These are phyloP conservation scores for Ceratocystiopsis sp. DNA, from an alignment of 2,329 filamentous ascomycete genomes.

Conservation along the genomic window DNA sequence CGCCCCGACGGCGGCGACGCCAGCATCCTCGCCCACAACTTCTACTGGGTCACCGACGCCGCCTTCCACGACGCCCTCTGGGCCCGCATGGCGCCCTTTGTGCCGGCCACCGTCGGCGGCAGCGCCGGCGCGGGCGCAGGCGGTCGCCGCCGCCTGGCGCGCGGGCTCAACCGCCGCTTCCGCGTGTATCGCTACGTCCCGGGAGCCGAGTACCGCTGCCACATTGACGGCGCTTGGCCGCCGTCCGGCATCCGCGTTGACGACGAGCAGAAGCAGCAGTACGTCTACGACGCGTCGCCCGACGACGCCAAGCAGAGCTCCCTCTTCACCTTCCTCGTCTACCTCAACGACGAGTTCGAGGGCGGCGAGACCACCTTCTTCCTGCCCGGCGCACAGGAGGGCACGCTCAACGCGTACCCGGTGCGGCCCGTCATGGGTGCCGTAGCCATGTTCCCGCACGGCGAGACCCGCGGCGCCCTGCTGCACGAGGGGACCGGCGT, in stretches of 20 bases:
- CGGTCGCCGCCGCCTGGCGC: conserved; percentile 26
- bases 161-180: conserved; percentile 53
- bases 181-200: conserved; percentile 57
- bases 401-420: conserved; percentile 50
- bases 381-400: conserved; percentile 44
- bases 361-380: conserved; percentile 59
- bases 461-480: conserved; percentile 45
- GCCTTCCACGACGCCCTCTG: conserved; percentile 47
- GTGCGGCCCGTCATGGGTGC: conserved; percentile 52
- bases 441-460: conserved; percentile 53
- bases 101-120: conserved; percentile 35
- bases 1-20: conserved; percentile 42
- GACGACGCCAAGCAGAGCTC: conserved; percentile 43
- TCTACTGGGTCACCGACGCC: conserved; percentile 53
- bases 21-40: conserved; percentile 53
- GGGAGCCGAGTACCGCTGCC: conserved; percentile 53
- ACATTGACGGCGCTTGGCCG: conserved; percentile 59
- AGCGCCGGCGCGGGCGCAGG: no score
- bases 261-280: conserved; percentile 30
- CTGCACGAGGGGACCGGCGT: conserved; percentile 58
- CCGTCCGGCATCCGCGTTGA: conserved; percentile 38
- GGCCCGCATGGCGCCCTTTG: conserved; percentile 39
- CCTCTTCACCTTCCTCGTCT: conserved; percentile 51
- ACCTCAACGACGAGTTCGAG: conserved; percentile 55
- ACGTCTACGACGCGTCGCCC: conserved; percentile 51